Base-by-base conservation (phyloP, 345 rosid genomes). In the Physaria fendleri region DNA sequence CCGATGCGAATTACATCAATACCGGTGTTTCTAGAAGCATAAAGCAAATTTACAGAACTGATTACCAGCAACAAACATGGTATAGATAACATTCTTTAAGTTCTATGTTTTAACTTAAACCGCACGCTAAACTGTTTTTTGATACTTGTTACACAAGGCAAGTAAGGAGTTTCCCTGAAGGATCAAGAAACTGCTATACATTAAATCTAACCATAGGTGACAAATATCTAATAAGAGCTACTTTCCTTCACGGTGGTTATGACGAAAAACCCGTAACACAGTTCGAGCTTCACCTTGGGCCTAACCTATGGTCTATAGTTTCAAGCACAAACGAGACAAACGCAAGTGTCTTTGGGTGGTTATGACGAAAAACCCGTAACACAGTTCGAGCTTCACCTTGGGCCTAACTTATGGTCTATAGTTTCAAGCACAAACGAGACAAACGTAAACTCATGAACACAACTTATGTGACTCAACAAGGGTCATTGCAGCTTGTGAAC, bases 281-380 rank as follows among this genome's bases (percentile, higher is more conserved):
- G 5, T 82, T 82, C 12, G 82, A 79, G 21, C 40, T 84, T 11
- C 45, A 76, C 58, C 54, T 82, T 0, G 91, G 83, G 5, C 76
- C 78, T 15, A 78, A 83, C 32, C 56, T 41, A 5, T 84, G 83
- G n/a, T n/a, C n/a, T n/a, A n/a, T n/a, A n/a, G n/a, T n/a, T n/a
- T n/a, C n/a, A n/a, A n/a, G n/a, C n/a, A n/a, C n/a, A n/a, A n/a
- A n/a, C n/a, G n/a, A n/a, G n/a, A n/a, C n/a, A n/a, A n/a, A n/a
- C n/a, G n/a, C n/a, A n/a, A n/a, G n/a, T n/a, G n/a, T n/a, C n/a
- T n/a, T n/a, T n/a, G n/a, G 88, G 88, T 3, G 78, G 78, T 12
- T 82, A 82, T 42, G 88, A 82, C 25, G 65, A 29, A 1, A 30
- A 62, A 2, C 62, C 68, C 12, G 1, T 37, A 5, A 79, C 81